phyloP scores from a whole-genome alignment of 116 monocot species.

The Posidonia oceanica region DNA sequence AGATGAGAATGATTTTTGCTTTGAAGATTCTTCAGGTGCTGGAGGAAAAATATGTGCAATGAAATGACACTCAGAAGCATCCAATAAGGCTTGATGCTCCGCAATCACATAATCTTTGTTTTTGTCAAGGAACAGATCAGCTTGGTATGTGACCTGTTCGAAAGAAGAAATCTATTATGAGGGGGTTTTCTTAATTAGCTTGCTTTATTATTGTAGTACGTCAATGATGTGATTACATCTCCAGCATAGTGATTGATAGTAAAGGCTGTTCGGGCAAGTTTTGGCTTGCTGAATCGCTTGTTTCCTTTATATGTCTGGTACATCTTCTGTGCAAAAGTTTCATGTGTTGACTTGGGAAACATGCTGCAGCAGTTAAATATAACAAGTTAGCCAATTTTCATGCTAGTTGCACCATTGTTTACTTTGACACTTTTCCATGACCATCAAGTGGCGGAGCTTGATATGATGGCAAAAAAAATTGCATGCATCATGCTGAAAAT shows the following conservation, averaged over 20 bases:
- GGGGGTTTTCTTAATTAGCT: background rate
- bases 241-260: conserved; percentile 98
- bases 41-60: conserved; percentile 89
- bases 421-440: too few species aligned
- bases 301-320: conserved; percentile 91
- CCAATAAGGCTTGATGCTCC: conserved; percentile 85
- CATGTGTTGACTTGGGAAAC: conserved; percentile 99
- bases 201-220: background rate
- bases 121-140: conserved; percentile 93
- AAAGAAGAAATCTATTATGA: conserved; percentile 8
- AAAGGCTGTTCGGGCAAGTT: conserved; percentile 86
- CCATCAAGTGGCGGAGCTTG: too few species aligned
- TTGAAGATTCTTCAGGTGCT: conserved; percentile 76
- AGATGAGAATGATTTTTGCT: conserved; percentile 91
- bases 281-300: conserved; percentile 97
- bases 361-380: conserved; percentile 34
- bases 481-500: too few species aligned
- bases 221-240: conserved; percentile 50
- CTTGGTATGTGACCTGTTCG: conserved; percentile 85
- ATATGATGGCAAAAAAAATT: too few species aligned
- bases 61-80: conserved; percentile 61
- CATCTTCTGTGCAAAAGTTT: conserved; percentile 95
- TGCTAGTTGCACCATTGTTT: too few species aligned
- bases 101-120: conserved; percentile 98
- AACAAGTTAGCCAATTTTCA: background rate